phyloP scores from a whole-genome alignment of 1,284 basidiomycete species.

The Puccinia coronata region DNA sequence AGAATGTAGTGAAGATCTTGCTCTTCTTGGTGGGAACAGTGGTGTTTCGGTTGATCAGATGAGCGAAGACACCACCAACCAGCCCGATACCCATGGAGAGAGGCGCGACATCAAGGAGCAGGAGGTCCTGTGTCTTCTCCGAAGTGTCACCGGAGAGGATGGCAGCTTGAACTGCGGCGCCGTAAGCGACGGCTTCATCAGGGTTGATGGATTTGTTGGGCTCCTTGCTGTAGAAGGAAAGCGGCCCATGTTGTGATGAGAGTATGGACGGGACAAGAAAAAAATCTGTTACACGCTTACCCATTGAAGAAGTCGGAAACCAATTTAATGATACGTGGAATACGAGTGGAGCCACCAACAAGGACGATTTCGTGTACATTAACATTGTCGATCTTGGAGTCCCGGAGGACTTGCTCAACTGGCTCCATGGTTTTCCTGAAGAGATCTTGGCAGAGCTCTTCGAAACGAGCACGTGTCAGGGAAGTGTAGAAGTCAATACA shows the following conservation, averaged over 20 bases:
- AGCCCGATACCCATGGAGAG: conserved; percentile 88
- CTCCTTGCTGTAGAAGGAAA: conserved; percentile 59
- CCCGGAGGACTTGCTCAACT: conserved; percentile 96
- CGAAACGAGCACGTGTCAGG: conserved; percentile 97
- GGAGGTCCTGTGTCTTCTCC: conserved; percentile 94
- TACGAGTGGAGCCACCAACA: conserved; percentile 98
- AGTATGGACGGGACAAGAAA: background rate
- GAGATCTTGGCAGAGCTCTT: conserved; percentile 94
- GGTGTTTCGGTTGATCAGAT: conserved; percentile 97
- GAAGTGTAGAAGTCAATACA: conserved; percentile 98
- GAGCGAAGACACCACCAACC: conserved; percentile 97
- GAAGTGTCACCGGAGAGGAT: conserved; percentile 97
- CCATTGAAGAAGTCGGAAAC: conserved; percentile 99
- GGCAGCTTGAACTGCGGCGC: conserved; percentile 97
- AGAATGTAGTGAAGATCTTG: conserved; percentile 97
- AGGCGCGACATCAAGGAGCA: conserved; percentile 94
- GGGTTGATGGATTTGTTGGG: conserved; percentile 81
- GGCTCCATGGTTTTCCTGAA: conserved; percentile 97
- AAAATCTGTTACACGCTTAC: conserved; percentile 1
- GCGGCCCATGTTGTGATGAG: too few relatives aligned
- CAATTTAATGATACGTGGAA: conserved; percentile 95
- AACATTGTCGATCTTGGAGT: conserved; percentile 96
- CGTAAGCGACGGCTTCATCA: conserved; percentile 98
- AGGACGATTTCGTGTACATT: conserved; percentile 95
- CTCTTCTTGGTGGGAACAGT: conserved; percentile 99